A percentile compares a stretch with the other conserved stretches of the same genome.
Conservation (phyloP, 805 yeast species). For the Pichia sporocuriosa region DNA sequence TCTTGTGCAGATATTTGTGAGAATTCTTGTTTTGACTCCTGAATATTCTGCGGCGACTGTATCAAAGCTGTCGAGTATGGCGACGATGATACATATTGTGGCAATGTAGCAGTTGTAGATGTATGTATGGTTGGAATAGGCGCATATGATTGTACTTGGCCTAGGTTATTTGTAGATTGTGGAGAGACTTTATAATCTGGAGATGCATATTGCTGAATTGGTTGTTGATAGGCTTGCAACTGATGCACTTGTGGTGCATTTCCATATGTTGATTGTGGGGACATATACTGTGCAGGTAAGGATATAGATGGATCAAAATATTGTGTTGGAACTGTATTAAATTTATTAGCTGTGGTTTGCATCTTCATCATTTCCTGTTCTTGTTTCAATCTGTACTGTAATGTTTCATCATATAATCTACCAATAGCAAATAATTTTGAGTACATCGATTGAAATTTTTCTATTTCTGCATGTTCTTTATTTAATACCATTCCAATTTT, state of each 20-base stretch:
- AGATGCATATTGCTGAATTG: not conserved
- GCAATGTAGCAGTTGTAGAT: not conserved
- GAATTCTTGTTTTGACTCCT: too few species aligned
- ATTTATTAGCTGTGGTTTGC: not conserved
- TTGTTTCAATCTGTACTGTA: conserved; percentile 47
- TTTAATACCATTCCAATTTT: conserved; percentile 57
- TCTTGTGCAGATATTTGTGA: too few species aligned
- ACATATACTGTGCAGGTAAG: conserved; percentile 3
- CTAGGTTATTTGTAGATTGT: not conserved
- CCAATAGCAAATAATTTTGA: conserved; percentile 70
- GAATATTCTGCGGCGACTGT: too few species aligned
- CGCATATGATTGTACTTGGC: not conserved
- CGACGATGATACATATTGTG: conserved; percentile 3
- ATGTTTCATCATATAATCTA: conserved; percentile 65
- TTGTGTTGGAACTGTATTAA: too few species aligned
- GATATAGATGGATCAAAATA: too few species aligned
- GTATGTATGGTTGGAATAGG: not conserved
- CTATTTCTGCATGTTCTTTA: conserved; percentile 55
- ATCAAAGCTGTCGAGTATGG: not conserved
- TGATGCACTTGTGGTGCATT: conserved; percentile 5
- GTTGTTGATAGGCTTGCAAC: conserved; percentile 1
- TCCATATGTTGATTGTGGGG: conserved; percentile 7
- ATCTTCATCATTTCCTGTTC: conserved; percentile 13
- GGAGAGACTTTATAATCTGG: not conserved
- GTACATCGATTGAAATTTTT: conserved; percentile 62